These are phyloP conservation scores for Podospora bellae-mahoneyi DNA, from an alignment of 495 filamentous ascomycete genomes.

Conservation along the genomic window DNA sequence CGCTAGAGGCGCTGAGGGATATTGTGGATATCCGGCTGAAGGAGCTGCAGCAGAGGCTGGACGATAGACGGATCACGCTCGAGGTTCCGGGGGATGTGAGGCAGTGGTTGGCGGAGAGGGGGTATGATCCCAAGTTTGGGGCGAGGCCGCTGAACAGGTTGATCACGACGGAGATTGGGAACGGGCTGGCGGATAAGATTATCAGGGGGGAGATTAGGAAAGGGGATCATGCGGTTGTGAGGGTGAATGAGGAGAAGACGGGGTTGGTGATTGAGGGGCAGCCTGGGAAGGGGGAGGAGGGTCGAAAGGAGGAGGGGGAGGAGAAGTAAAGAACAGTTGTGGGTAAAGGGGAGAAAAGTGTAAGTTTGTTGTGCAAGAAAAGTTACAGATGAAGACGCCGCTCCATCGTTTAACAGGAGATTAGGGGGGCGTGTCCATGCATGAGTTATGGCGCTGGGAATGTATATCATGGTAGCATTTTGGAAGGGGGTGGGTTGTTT, in stretches of 20 bases:
- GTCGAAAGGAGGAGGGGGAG: slow-evolving; percentile 28
- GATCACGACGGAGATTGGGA: slow-evolving; percentile 84
- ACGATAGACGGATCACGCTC: slow-evolving; percentile 79
- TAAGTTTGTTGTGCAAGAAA: neutral
- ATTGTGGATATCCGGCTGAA: slow-evolving; percentile 89
- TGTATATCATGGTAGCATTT: neutral
- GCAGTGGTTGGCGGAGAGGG: slow-evolving; percentile 79
- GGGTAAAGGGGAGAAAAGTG: neutral
- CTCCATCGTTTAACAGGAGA: neutral
- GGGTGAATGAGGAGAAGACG: slow-evolving; percentile 54
- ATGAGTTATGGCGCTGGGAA: neutral
- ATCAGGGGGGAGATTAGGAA: slow-evolving; percentile 77
- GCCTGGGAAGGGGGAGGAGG: neutral
- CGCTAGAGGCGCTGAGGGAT: slow-evolving; percentile 71
- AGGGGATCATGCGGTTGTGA: slow-evolving; percentile 68
- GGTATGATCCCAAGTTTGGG: slow-evolving; percentile 88
- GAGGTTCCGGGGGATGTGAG: slow-evolving; percentile 67
- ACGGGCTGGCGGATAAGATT: slow-evolving; percentile 83
- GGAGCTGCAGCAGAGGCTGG: slow-evolving; percentile 78
- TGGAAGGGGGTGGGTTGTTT: no score
- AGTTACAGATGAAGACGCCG: neutral
- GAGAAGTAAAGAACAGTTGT: slow-evolving; percentile 44
- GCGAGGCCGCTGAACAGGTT: slow-evolving; percentile 91
- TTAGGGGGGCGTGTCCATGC: neutral
- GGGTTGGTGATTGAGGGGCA: slow-evolving; percentile 42